A percentile compares a stretch with the other conserved stretches of the same genome.
These are phyloP conservation scores for Diaporthe amygdali DNA, from an alignment of 2,329 filamentous ascomycete genomes.

Conservation along the genomic window DNA sequence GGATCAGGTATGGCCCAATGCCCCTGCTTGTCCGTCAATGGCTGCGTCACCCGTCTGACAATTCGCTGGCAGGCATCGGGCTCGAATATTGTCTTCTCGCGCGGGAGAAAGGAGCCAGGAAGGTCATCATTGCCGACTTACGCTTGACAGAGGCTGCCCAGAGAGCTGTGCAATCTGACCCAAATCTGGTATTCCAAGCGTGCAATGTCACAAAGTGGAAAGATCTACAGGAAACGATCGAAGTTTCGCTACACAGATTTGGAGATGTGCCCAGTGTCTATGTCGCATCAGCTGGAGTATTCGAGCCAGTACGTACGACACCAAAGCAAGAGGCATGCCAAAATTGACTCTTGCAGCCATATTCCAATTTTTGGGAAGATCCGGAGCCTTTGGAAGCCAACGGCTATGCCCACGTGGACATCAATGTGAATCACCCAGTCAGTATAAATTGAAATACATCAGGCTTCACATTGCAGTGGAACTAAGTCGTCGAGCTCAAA, in stretches of 20 bases:
- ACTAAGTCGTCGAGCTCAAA: too few relatives aligned
- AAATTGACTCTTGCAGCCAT: not conserved
- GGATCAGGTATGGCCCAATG: slow-evolving; percentile 1
- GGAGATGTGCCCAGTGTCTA: slow-evolving; percentile 1
- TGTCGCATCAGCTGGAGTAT: not conserved
- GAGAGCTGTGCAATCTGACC: not conserved
- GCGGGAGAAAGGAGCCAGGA: not conserved
- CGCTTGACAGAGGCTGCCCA: not conserved
- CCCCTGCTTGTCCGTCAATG: too few relatives aligned
- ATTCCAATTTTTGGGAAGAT: slow-evolving; percentile 2
- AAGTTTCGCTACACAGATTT: not conserved
- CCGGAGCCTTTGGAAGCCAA: not conserved
- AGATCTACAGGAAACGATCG: not conserved
- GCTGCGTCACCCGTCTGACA: too few relatives aligned
- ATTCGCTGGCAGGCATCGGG: too few relatives aligned
- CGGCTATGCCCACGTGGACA: not conserved
- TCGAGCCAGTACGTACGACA: not conserved
- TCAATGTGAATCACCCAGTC: slow-evolving; percentile 9
- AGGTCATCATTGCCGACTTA: slow-evolving; percentile 1
- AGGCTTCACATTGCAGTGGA: too few relatives aligned
- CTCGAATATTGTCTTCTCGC: not conserved
- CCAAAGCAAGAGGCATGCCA: too few relatives aligned
- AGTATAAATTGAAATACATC: too few relatives aligned
- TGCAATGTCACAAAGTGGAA: slow-evolving; percentile 9
- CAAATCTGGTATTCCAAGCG: not conserved